Evolutionary conservation across 345 rosid species (phyloP).

Genomic region (Salix suchowensis): DNA sequence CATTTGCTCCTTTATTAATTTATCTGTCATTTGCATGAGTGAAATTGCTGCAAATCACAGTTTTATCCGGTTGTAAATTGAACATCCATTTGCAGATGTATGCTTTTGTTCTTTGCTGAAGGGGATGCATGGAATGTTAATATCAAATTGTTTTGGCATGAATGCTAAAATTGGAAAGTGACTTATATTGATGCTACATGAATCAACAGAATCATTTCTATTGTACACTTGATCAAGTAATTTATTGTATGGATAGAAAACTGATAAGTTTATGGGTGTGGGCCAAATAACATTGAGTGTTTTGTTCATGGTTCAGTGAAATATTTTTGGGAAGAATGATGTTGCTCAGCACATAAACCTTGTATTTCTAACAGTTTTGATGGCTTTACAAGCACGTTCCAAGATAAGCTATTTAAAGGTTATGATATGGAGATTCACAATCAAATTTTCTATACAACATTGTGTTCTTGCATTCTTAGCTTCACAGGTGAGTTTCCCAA

Average conservation of each 20-base stretch:
- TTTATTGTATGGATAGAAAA: not conserved
- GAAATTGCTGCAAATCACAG: not conserved
- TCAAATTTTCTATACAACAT: constrained; percentile 91
- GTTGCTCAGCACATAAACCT: constrained; percentile 5
- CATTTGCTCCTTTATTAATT: not conserved
- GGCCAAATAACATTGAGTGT: not conserved
- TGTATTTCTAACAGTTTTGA: constrained; percentile 60
- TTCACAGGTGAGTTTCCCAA: constrained; percentile 53
- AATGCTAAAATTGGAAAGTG: not conserved
- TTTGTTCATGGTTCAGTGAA: not conserved
- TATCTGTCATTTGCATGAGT: not conserved
- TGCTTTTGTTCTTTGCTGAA: not conserved
- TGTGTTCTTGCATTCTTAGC: constrained; percentile 79
- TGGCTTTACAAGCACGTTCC: constrained; percentile 98
- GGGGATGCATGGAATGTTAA: not conserved
- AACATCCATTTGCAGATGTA: not conserved
- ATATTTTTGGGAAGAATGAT: not conserved
- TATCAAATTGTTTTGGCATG: not conserved
- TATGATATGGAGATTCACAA: constrained; percentile 95
- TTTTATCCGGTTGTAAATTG: not conserved
- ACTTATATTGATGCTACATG: not conserved
- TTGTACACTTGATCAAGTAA: not conserved
- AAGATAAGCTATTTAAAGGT: constrained; percentile 90
- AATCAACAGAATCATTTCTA: not conserved
- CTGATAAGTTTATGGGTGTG: not conserved